These are phyloP conservation scores for Beauveria pseudobassiana DNA, from an alignment of 2,329 filamentous ascomycete genomes.

Conservation along the genomic window DNA sequence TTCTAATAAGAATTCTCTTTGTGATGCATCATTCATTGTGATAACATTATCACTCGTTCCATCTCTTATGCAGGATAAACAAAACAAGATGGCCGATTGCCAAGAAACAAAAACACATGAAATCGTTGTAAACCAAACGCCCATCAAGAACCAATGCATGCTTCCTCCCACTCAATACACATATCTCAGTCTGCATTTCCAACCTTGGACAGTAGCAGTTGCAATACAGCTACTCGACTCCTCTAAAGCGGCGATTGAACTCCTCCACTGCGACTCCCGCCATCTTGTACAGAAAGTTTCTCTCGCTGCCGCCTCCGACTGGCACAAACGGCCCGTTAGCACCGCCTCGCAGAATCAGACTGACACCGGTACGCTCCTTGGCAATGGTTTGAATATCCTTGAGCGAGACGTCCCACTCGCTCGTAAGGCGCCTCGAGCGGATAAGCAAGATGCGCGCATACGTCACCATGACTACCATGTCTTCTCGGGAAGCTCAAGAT, in stretches of 20 bases:
- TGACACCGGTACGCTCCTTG: constrained; percentile 92
- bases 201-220: background rate
- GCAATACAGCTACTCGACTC: constrained; percentile 21
- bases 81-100: background rate
- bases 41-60: background rate
- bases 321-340: constrained; percentile 93
- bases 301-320: constrained; percentile 74
- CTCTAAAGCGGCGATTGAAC: constrained; percentile 55
- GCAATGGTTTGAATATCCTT: constrained; percentile 96
- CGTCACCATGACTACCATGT: constrained; percentile 84
- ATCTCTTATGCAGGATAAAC: background rate
- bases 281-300: constrained; percentile 58
- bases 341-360: constrained; percentile 78
- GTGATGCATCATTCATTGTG: background rate
- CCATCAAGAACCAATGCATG: background rate
- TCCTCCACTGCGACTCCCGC: constrained; percentile 59
- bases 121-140: background rate
- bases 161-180: background rate
- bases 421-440: constrained; percentile 73
- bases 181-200: background rate
- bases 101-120: background rate
- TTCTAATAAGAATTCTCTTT: background rate
- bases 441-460: constrained; percentile 85
- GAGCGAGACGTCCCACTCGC: constrained; percentile 92
- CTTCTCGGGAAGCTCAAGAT: constrained; percentile 82